Conservation (phyloP, 768 basidiomycete species). For the Clathrus columnatus region DNA sequence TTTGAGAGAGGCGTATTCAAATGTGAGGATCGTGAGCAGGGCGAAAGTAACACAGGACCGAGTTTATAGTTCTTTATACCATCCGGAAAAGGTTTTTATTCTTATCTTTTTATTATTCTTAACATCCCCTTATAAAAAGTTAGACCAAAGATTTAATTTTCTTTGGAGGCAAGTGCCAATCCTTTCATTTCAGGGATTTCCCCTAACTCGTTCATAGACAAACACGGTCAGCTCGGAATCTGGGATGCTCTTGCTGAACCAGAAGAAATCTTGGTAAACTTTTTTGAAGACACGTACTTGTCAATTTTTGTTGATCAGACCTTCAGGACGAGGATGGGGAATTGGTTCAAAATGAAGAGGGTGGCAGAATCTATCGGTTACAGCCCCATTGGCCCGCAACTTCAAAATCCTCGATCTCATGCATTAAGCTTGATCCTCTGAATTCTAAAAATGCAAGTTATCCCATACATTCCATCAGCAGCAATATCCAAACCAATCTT, state of each 20-base stretch:
- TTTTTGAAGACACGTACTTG: too few species aligned
- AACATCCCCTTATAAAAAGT: too few species aligned
- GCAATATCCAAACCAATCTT: conserved; percentile 5
- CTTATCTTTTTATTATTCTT: background rate
- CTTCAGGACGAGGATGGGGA: conserved; percentile 60
- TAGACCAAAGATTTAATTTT: conserved; percentile 72
- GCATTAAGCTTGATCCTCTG: conserved; percentile 66
- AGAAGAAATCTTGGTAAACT: conserved; percentile 37
- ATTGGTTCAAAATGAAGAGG: conserved; percentile 35
- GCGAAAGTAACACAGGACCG: conserved; percentile 74
- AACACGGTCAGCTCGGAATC: conserved; percentile 73
- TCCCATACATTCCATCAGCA: background rate
- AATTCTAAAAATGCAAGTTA: conserved; percentile 59
- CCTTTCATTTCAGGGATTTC: conserved; percentile 5
- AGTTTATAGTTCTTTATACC: conserved; percentile 71
- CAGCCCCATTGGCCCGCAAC: conserved; percentile 82
- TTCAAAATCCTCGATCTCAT: conserved; percentile 70
- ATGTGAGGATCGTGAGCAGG: conserved; percentile 58
- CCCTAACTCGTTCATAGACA: conserved; percentile 39
- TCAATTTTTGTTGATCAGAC: too few species aligned
- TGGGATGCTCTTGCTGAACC: conserved; percentile 74
- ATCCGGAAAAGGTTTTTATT: conserved; percentile 47
- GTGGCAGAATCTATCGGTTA: conserved; percentile 73
- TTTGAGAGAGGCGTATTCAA: conserved; percentile 44
- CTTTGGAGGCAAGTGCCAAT: conserved; percentile 53